phyloP scores from a whole-genome alignment of 2,329 filamentous ascomycete species.

The Phyllosticta citribraziliensis region DNA sequence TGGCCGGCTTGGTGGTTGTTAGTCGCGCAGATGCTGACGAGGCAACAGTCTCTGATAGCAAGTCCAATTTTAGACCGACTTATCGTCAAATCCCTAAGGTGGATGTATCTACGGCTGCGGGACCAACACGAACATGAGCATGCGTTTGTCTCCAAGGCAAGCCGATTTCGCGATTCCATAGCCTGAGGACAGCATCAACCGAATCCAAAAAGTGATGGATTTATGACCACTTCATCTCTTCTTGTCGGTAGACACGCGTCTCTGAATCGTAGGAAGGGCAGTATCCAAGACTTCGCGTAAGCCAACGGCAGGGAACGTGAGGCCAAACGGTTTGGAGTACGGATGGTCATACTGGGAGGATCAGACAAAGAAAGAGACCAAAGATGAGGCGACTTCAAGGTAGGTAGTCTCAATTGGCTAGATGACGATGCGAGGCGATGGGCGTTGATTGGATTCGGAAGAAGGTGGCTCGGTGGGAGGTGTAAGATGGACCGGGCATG shows the following conservation, averaged over 20 bases:
- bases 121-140: background rate
- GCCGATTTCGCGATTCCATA: background rate
- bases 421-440: too few species aligned
- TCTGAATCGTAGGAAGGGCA: background rate
- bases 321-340: background rate
- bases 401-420: background rate
- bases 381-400: background rate
- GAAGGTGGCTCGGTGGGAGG: background rate
- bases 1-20: background rate
- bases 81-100: background rate
- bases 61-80: background rate
- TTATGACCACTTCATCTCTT: background rate
- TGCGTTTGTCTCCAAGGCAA: background rate
- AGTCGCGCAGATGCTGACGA: background rate
- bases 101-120: background rate
- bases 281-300: background rate
- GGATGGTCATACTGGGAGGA: background rate
- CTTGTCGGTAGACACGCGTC: background rate
- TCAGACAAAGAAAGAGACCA: background rate
- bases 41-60: background rate
- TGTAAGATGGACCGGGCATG: background rate
- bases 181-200: background rate
- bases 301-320: background rate
- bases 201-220: background rate
- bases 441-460: background rate